Conservation (phyloP, 208 protist genomes). For the Eutreptiella sp. region DNA sequence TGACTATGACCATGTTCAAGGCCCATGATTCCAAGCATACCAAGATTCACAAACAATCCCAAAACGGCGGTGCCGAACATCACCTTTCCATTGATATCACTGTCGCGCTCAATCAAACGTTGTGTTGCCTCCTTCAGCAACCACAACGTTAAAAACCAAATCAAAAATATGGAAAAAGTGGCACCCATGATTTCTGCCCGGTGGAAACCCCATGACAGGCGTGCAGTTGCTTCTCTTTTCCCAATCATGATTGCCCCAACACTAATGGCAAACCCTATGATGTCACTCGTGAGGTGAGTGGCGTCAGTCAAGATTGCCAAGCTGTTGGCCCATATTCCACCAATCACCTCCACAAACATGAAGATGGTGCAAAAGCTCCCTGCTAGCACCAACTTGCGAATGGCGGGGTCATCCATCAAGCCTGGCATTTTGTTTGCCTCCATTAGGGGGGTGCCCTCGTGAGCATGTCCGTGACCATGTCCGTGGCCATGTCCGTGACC, state of each 20-base stretch:
- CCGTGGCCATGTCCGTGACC: no score
- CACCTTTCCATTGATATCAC: slow-evolving; percentile 29
- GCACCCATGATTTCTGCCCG: slow-evolving; percentile 42
- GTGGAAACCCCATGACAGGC: slow-evolving; percentile 34
- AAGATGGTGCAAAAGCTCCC: slow-evolving; percentile 38
- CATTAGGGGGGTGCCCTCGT: no score
- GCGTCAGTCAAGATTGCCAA: slow-evolving; percentile 43
- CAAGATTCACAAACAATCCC: slow-evolving; percentile 35
- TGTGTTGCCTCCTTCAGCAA: slow-evolving; percentile 33
- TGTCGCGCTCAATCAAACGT: slow-evolving; percentile 19
- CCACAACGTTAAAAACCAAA: slow-evolving; percentile 33
- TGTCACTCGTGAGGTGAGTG: slow-evolving; percentile 39
- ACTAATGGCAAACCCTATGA: slow-evolving; percentile 34
- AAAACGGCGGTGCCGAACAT: slow-evolving; percentile 41
- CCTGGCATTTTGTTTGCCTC: no score
- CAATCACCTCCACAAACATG: slow-evolving; percentile 41
- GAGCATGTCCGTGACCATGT: no score
- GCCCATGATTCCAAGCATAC: slow-evolving; percentile 29
- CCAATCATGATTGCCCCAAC: slow-evolving; percentile 34
- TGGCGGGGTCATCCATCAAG: no score
- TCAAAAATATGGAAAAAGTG: slow-evolving; percentile 34
- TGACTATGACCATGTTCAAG: slow-evolving; percentile 12
- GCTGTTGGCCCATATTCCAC: slow-evolving; percentile 35
- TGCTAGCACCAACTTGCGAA: no score
- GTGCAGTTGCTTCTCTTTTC: not conserved